Conservation (phyloP, 1,139 yeast genomes). For the Suhomyces bokatorum region DNA sequence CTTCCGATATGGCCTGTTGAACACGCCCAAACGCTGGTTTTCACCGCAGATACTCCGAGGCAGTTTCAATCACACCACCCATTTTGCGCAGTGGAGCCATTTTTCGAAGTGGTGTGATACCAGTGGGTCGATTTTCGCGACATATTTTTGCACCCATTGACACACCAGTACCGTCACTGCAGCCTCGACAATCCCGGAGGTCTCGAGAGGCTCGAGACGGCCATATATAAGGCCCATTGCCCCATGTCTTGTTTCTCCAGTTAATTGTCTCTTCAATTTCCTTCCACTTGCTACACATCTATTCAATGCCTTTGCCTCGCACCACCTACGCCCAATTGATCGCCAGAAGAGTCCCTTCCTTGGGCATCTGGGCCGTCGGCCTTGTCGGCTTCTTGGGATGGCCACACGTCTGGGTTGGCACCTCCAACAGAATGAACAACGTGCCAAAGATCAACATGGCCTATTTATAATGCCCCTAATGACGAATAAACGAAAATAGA, state of each 20-base stretch:
- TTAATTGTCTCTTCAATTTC: neutral
- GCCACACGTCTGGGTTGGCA: constrained; percentile 35
- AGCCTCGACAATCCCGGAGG: neutral
- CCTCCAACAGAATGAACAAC: constrained; percentile 25
- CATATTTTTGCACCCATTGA: constrained; percentile 10
- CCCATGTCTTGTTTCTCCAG: neutral
- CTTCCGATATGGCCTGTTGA: neutral
- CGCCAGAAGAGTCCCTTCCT: constrained; percentile 33
- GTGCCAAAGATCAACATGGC: constrained; percentile 30
- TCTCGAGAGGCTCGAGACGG: neutral
- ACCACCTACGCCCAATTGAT: constrained; percentile 8
- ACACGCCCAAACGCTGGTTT: neutral
- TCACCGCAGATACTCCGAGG: neutral
- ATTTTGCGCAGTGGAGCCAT: constrained; percentile 6
- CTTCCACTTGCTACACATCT: neutral
- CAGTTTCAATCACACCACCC: constrained; percentile 1
- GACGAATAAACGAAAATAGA: neutral
- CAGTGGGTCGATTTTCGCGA: constrained; percentile 9
- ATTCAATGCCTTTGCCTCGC: constrained; percentile 7
- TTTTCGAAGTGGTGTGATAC: constrained; percentile 7
- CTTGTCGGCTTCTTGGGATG: constrained; percentile 37
- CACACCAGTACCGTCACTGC: neutral
- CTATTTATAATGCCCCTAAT: constrained; percentile 4
- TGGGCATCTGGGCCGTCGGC: constrained; percentile 36
- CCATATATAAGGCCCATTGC: constrained; percentile 1